Evolutionary conservation across 352 stramenopile genomes (phyloP).

Genomic region (Sclerospora graminicola): DNA sequence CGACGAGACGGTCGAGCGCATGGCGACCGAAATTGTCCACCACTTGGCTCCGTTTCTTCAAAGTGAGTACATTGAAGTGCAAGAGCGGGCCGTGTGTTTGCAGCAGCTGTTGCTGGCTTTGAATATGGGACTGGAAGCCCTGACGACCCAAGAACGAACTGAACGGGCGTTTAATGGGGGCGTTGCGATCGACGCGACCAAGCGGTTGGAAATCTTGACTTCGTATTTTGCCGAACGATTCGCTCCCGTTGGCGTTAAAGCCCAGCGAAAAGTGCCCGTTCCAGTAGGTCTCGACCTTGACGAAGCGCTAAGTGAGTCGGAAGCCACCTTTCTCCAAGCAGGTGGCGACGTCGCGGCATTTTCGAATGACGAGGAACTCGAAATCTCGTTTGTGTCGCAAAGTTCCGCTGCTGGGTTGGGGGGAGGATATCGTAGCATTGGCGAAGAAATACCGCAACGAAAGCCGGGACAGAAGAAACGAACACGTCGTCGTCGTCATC

Average conservation of each 20-base stretch:
- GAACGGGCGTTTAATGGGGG: slow-evolving; percentile 56
- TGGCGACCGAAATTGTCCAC: slow-evolving; percentile 76
- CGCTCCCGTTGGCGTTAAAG: slow-evolving; percentile 83
- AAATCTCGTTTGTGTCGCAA: slow-evolving; percentile 74
- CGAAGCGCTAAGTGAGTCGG: slow-evolving; percentile 33
- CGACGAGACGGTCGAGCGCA: slow-evolving; percentile 72
- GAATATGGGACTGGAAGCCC: slow-evolving; percentile 40
- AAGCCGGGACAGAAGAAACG: slow-evolving; percentile 42
- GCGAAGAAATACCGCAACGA: slow-evolving; percentile 29
- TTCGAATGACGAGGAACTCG: slow-evolving; percentile 60
- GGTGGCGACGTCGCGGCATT: slow-evolving; percentile 56
- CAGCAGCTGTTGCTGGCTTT: slow-evolving; percentile 60
- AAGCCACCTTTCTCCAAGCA: slow-evolving; percentile 66
- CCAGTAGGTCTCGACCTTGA: slow-evolving; percentile 76
- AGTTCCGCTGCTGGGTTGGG: slow-evolving; percentile 19
- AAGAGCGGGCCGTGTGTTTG: slow-evolving; percentile 89
- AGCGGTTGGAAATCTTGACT: slow-evolving; percentile 47
- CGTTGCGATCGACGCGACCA: slow-evolving; percentile 30
- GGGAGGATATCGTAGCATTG: slow-evolving; percentile 25
- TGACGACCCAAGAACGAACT: slow-evolving; percentile 52
- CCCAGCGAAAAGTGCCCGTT: slow-evolving; percentile 86
- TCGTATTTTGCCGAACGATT: slow-evolving; percentile 79
- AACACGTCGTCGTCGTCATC: slow-evolving; percentile 10
- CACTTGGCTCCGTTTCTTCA: slow-evolving; percentile 84
- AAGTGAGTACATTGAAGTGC: slow-evolving; percentile 90